Conservation (phyloP, 2,329 filamentous ascomycete species). For the Parasarocladium wereldwijsianum region DNA sequence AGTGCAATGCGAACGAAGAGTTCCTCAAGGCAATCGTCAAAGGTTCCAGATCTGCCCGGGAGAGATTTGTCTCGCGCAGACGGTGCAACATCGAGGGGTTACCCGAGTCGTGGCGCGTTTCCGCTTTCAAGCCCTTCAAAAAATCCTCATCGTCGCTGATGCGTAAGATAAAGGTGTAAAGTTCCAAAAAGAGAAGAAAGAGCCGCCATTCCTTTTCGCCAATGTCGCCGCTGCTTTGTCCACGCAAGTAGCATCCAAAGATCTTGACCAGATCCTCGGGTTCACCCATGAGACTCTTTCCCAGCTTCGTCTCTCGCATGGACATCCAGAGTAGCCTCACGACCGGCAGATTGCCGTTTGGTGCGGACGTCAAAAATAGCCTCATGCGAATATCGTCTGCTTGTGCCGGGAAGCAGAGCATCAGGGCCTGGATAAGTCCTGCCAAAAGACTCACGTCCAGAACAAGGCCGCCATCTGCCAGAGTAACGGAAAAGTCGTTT, state of each 20-base stretch:
- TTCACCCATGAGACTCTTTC: too few relatives aligned
- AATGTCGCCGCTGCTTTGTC: conserved; percentile 7
- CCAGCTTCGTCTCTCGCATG: conserved; percentile 27
- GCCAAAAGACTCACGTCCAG: conserved; percentile 53
- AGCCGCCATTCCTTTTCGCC: conserved; percentile 63
- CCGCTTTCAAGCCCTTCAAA: conserved; percentile 33
- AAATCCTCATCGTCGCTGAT: conserved; percentile 97
- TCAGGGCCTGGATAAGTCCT: conserved; percentile 71
- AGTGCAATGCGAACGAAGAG: conserved; percentile 71
- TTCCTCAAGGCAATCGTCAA: conserved; percentile 67
- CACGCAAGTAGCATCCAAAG: too few relatives aligned
- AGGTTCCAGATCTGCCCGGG: conserved; percentile 45
- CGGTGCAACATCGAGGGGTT: too few relatives aligned
- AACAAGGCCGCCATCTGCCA: conserved; percentile 14
- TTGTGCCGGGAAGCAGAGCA: conserved; percentile 69
- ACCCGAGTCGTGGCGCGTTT: conserved; percentile 22
- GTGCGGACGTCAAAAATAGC: conserved; percentile 48
- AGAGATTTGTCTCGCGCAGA: conserved; percentile 9
- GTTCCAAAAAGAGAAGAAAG: conserved; percentile 77
- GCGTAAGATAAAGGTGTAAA: conserved; percentile 85
- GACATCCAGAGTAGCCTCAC: conserved; percentile 66
- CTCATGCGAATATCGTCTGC: conserved; percentile 91
- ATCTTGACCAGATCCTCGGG: too few relatives aligned
- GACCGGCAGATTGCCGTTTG: conserved; percentile 40
- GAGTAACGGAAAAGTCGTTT: conserved; percentile 17